Evolutionary conservation across 129 eudicot species (phyloP), one percentile per base, ranked within the genome.

Genomic region (Dittrichia graveolens): DNA sequence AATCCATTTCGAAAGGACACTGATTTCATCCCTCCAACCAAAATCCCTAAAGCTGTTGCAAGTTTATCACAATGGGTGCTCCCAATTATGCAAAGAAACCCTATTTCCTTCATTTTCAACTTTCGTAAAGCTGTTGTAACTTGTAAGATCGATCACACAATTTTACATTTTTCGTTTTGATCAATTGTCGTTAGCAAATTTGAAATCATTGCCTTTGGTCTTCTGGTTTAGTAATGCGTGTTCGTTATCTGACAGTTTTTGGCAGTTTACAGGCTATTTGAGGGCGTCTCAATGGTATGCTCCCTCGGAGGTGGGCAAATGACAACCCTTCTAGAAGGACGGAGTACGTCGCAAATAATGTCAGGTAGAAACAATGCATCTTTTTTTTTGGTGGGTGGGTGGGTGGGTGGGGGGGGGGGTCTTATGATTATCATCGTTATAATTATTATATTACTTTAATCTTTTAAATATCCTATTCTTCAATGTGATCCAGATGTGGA

Each of bases 301-400:
- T 77, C 87, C 70, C 73, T 79, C 35, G 83, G 69, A 69, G 79
- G 90, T 82, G 80, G 81, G 81, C 87, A 81, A 68, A 77, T 87
- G 91, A 75, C 91, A 71, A 83, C 94, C 84, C 80, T 89, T 68
- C 67, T 83, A 48, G 75, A 71, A 72, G 84, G 78, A 13, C 65
- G 84, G 78, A 79, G 69, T 45, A 57, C 78, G 50, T 82, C 84
- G 46, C 87, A 83, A 37, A 75, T 85, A 64, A 74, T 75, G 78
- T 66, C 89, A 81, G 96, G 96, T 90, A 65, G 69, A 65, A 69
- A 61, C 53, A 53, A 62, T n/a, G 54, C 5, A 12, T 14, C 1
- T 65, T 40, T 18, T 38, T 12, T 12, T 77, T 48, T 42, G 24
- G n/a, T n/a, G n/a, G n/a, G n/a, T n/a, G n/a, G n/a, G n/a, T n/a